Evolutionary conservation across 1,284 basidiomycete species (phyloP), one percentile per base, ranked within the genome.

Genomic region (Rhodotorula mucilaginosa): DNA sequence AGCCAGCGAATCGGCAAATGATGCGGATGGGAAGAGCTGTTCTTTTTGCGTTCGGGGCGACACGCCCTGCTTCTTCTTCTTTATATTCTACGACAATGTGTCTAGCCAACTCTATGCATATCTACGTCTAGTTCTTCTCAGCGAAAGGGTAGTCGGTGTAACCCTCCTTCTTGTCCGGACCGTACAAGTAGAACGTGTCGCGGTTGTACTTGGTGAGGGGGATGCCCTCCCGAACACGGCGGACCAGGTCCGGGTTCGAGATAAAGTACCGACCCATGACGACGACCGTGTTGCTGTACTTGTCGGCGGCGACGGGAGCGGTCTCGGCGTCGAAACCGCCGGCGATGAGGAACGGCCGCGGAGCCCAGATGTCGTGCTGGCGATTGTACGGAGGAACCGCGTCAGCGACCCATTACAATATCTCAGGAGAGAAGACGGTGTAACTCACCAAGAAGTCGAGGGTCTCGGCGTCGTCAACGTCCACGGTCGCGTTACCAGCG

Each of bases 241-340:
- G 69, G 0, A 85, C 84, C 0, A 89, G 80, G 77, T 88, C 87
- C 5, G 87, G 88, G 61, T 70, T 69, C 57, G 81, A 81, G 69
- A 85, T 84, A 72, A 83, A 88, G 65, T 79, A 76, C 52, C 86
- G 77, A 1, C 87, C 87, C 72, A 86, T 84, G 0, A 82, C 84
- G 52, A 87, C 75, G 3, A 85, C 75, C 18, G 61, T 61, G 67
- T 82, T 82, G 54, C 70, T 84, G 78, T 70, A 81, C 79, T 73
- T 78, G 73, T 78, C 80, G 68, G 74, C 78, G 29, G 77, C 74
- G 44, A 75, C 65, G 21, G 66, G 65, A 0, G 80, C 80, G 23
- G 65, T 69, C 44, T 82, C 78, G 8, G 77, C 66, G 12, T 74
- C 77, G 76, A 78, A 83, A 18, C 85, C 86, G 1, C 71, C 74